These are phyloP conservation scores for Heimioporus retisporus DNA, from an alignment of 1,284 basidiomycete species.

Conservation along the genomic window DNA sequence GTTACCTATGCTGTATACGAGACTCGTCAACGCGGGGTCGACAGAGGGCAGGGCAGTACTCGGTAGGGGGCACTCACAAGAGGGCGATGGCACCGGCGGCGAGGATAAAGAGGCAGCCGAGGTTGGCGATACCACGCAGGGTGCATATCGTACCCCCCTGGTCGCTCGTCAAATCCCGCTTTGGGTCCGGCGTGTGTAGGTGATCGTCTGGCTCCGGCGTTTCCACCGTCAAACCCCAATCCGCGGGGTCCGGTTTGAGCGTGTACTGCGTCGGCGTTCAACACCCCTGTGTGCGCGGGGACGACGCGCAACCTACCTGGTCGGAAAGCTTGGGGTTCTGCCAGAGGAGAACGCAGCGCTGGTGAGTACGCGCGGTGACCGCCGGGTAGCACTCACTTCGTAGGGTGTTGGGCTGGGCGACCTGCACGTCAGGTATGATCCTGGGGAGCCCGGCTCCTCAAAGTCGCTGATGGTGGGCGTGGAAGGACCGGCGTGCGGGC, in stretches of 20 bases:
- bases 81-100: conserved; percentile 43
- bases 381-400: conserved; percentile 27
- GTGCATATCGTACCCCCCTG: conserved; percentile 53
- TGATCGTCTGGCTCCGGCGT: conserved; percentile 43
- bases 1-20: conserved; percentile 34
- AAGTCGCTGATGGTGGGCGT: conserved; percentile 29
- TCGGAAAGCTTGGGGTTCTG: conserved; percentile 40
- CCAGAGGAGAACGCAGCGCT: neutral
- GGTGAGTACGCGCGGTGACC: neutral
- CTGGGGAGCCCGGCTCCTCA: conserved; percentile 26
- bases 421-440: conserved; percentile 25
- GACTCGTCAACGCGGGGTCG: neutral
- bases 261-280: conserved; percentile 33
- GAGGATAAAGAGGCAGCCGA: conserved; percentile 57
- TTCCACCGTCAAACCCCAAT: conserved; percentile 40
- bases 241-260: conserved; percentile 42
- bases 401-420: conserved; percentile 41
- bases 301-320: conserved; percentile 25
- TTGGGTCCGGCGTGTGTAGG: conserved; percentile 45
- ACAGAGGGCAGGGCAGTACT: neutral
- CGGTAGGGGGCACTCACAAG: conserved; percentile 39
- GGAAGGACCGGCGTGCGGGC: conserved; percentile 23
- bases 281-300: no score
- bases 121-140: conserved; percentile 53
- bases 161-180: conserved; percentile 46